A percentile compares a stretch with the other conserved stretches of the same genome.
These are phyloP conservation scores for Amanita muscaria DNA, from an alignment of 768 basidiomycete genomes.

Conservation along the genomic window DNA sequence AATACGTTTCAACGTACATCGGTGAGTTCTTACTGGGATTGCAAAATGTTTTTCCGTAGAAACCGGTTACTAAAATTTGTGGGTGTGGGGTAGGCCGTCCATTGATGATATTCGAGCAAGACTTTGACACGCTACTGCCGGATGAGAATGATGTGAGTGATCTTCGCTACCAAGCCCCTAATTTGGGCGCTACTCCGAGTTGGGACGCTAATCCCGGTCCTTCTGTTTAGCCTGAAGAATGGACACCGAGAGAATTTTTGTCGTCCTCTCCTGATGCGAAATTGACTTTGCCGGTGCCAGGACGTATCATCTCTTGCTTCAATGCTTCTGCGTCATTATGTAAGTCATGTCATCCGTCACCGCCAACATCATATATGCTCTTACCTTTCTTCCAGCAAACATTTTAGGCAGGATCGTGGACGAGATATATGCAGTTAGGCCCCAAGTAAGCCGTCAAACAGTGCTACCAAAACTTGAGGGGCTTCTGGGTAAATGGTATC, in stretches of 20 bases:
- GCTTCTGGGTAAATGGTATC: slow-evolving; percentile 64
- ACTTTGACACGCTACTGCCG: slow-evolving; percentile 69
- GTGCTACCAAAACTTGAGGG: slow-evolving; percentile 54
- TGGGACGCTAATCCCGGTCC: not conserved
- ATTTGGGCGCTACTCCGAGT: slow-evolving; percentile 1
- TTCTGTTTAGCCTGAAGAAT: slow-evolving; percentile 42
- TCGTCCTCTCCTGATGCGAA: slow-evolving; percentile 19
- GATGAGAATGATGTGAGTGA: slow-evolving; percentile 45
- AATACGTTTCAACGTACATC: slow-evolving; percentile 73
- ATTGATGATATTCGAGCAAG: slow-evolving; percentile 62
- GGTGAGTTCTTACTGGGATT: slow-evolving; percentile 30
- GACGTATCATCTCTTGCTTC: slow-evolving; percentile 63
- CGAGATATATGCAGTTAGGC: slow-evolving; percentile 59
- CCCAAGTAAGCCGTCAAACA: slow-evolving; percentile 43
- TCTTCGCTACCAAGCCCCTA: slow-evolving; percentile 4
- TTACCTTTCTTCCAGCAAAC: slow-evolving; percentile 35
- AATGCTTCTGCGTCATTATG: slow-evolving; percentile 66
- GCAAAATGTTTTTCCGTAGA: slow-evolving; percentile 7
- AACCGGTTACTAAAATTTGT: slow-evolving; percentile 1
- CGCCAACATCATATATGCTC: slow-evolving; percentile 6
- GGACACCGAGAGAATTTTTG: slow-evolving; percentile 27
- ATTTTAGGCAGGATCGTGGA: slow-evolving; percentile 65
- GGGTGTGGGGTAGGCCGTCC: slow-evolving; percentile 45
- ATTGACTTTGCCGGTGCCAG: slow-evolving; percentile 28
- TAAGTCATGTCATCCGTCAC: slow-evolving; percentile 25